These are phyloP conservation scores for Eucalyptus marginata DNA, from an alignment of 345 rosid species.

Conservation along the genomic window DNA sequence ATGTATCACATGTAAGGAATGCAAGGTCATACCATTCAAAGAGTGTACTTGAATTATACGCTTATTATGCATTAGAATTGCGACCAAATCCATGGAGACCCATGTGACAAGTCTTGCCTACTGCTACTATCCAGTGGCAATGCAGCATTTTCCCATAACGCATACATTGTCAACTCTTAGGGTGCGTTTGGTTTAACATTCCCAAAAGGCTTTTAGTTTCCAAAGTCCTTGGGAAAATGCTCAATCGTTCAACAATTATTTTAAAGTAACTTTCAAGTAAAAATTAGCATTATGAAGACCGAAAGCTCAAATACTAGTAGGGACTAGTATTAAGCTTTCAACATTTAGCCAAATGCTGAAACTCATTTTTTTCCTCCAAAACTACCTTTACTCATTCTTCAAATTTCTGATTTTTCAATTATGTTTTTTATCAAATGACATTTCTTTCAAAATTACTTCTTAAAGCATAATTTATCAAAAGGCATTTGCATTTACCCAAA, in stretches of 20 bases:
- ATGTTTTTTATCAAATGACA: rapidly evolving
- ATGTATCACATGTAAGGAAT: background rate
- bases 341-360: no score
- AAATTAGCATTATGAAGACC: rapidly evolving
- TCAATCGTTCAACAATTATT: no score
- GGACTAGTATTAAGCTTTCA: no score
- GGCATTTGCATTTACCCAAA: rapidly evolving
- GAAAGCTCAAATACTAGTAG: no score
- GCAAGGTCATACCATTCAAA: background rate
- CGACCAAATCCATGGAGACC: background rate
- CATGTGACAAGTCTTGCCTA: background rate
- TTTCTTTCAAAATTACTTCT: no score
- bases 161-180: rapidly evolving
- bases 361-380: no score
- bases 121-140: background rate
- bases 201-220: rapidly evolving
- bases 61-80: background rate
- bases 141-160: rapidly evolving
- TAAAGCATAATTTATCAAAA: no score
- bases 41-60: background rate
- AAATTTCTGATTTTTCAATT: no score
- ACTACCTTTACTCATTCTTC: no score
- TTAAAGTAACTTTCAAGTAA: no score
- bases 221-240: no score
- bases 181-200: no score